These are phyloP conservation scores for Tolypocladium amazonense DNA, from an alignment of 2,329 filamentous ascomycete species.

Conservation along the genomic window DNA sequence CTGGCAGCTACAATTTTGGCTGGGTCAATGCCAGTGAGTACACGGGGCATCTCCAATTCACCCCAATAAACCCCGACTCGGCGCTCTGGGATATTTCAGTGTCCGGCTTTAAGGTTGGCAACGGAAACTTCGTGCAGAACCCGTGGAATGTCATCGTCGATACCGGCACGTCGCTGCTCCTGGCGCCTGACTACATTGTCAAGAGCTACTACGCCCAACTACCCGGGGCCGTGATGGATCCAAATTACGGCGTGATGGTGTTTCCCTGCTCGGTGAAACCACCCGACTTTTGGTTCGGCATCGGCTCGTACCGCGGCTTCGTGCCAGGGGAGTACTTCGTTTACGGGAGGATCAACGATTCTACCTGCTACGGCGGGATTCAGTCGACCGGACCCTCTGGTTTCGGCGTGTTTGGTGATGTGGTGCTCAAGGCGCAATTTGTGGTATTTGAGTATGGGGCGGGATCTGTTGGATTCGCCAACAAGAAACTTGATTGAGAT, in stretches of 20 bases:
- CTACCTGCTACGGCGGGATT: conserved; percentile 24
- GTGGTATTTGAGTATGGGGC: conserved; percentile 27
- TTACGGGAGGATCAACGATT: conserved; percentile 17
- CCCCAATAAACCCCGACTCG: conserved; percentile 35
- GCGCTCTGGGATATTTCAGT: conserved; percentile 55
- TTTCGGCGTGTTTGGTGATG: conserved; percentile 28
- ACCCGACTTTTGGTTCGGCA: conserved; percentile 28
- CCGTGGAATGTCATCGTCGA: conserved; percentile 51
- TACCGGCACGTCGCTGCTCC: conserved; percentile 59
- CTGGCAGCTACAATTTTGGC: conserved; percentile 29
- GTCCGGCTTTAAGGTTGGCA: conserved; percentile 43
- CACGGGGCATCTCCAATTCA: conserved; percentile 45
- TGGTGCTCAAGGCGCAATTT: conserved; percentile 33
- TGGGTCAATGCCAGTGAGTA: conserved; percentile 46
- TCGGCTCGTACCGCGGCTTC: conserved; percentile 21
- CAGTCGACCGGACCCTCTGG: conserved; percentile 24
- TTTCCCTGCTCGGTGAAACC: conserved; percentile 44
- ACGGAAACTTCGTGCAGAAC: conserved; percentile 5
- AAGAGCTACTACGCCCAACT: conserved; percentile 50
- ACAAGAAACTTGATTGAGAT: conserved; percentile 15
- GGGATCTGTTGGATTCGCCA: conserved; percentile 25
- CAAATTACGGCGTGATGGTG: conserved; percentile 40
- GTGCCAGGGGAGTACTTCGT: conserved; percentile 27
- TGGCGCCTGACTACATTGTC: conserved; percentile 43
- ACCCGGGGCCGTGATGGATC: conserved; percentile 33